Percentiles rank a stretch among this genome's conserved stretches.
These are phyloP conservation scores for Globisporangium paddicum DNA, from an alignment of 352 stramenopile genomes.

Conservation along the genomic window DNA sequence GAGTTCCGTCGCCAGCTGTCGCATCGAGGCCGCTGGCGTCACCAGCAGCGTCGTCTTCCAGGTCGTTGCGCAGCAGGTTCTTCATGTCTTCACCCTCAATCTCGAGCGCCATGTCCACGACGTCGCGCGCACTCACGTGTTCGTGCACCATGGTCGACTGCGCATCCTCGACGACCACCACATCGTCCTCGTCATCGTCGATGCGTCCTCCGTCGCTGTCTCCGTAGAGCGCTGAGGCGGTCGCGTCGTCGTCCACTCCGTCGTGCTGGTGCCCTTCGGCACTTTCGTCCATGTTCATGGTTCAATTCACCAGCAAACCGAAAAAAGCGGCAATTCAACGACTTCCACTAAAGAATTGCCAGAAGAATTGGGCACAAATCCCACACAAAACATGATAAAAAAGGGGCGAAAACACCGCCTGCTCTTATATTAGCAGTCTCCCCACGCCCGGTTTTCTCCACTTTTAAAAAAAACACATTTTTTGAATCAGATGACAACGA, in stretches of 20 bases:
- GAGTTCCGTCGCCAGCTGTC: background rate
- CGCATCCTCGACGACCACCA: background rate
- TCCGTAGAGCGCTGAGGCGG: conserved; percentile 5
- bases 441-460: too few relatives aligned
- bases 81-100: conserved; percentile 16
- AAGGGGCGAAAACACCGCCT: too few relatives aligned
- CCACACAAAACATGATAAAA: too few relatives aligned
- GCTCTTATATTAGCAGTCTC: too few relatives aligned
- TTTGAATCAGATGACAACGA: too few relatives aligned
- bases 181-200: background rate
- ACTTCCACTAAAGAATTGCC: too few relatives aligned
- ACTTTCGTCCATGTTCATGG: conserved; percentile 8
- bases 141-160: background rate
- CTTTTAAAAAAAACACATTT: too few relatives aligned
- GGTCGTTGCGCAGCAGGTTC: too few relatives aligned
- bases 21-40: background rate
- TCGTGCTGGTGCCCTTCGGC: background rate
- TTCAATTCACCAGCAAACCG: background rate
- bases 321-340: background rate
- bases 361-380: too few relatives aligned
- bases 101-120: conserved; percentile 12
- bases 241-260: conserved; percentile 1
- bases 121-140: background rate
- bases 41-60: conserved; percentile 1
- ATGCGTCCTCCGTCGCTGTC: background rate